Conservation (phyloP, 2,329 filamentous ascomycete genomes). For the Colletotrichum aenigma region DNA sequence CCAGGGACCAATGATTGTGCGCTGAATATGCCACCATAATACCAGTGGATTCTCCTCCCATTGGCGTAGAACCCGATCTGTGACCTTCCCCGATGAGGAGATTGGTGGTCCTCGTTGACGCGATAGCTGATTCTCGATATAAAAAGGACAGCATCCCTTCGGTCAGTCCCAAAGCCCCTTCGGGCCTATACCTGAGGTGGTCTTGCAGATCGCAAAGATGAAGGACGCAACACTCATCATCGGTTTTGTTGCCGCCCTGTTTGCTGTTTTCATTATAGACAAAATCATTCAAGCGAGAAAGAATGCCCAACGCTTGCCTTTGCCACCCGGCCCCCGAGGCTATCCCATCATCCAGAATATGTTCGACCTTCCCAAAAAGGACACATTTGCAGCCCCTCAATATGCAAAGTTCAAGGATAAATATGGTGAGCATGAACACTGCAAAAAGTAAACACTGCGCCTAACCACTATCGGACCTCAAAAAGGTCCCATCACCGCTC, state of each 20-base stretch:
- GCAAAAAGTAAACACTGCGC: background rate
- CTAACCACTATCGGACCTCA: background rate
- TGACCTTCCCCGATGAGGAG: background rate
- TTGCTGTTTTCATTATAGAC: background rate
- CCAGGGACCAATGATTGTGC: background rate
- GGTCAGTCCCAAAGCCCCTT: background rate
- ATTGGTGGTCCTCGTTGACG: background rate
- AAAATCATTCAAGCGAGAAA: background rate
- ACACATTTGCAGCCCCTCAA: constrained; percentile 31
- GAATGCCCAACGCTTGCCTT: background rate
- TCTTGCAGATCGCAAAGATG: background rate
- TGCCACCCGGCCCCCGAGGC: constrained; percentile 30
- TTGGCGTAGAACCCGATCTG: background rate
- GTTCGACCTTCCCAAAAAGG: constrained; percentile 41
- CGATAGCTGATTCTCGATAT: background rate
- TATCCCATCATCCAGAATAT: constrained; percentile 50
- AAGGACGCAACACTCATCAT: background rate
- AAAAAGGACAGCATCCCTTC: background rate
- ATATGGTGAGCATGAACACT: constrained; percentile 21
- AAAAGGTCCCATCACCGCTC: constrained; percentile 28
- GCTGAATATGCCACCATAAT: background rate
- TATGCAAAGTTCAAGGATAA: constrained; percentile 37
- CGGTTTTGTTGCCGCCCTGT: background rate
- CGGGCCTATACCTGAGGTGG: background rate
- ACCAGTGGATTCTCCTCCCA: background rate